Base-by-base conservation (phyloP, 371 early-diverging fungal genomes). In the Batkoa obscura region DNA sequence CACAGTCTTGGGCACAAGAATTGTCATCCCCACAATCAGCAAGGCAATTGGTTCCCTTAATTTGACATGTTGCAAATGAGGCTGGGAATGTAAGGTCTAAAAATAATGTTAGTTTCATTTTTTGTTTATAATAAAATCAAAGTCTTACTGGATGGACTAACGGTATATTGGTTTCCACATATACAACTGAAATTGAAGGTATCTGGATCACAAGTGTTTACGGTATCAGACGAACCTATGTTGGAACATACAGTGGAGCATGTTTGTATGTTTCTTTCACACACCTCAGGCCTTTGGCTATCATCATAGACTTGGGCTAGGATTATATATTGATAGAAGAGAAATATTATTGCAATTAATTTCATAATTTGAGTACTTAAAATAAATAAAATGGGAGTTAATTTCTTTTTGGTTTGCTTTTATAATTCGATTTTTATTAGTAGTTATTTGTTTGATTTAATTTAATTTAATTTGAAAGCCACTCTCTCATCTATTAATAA, bases 231-330 rank as follows among this genome's bases (percentile, higher is more conserved):
- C 34, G 34, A 17, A 5, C 34, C 34, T 5, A 17, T 17, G 6
- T 30, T 5, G 36, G 12, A 13, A 30, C 50, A 50, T 50, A 31
- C 13, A 10, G 50, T 50, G 13, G 15, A 13, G 15, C 50, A 50
- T 3, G 50, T 50, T 13, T 13, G 32, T n/a, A 31, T 13, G 34
- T 50, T 50, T 5, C 50, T 17, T 30, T 50, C 50, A 30, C 50
- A 50, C 13, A 50, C 15, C 34, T 50, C 32, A 4, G 50, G 50
- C 13, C 50, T 17, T 30, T 50, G 50, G 50, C 50, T 50, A 13
- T 50, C 50, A 5, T 50, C 50, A 34, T 50, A 50, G 4, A 50
- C 50, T 36, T 50, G 50, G n/a, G n/a, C n/a, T n/a, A n/a, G n/a
- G n/a, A n/a, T n/a, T n/a, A n/a, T n/a, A n/a, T n/a, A n/a, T n/a